Evolutionary conservation across 345 rosid genomes (phyloP).

Genomic region (Eucalyptus decipiens): DNA sequence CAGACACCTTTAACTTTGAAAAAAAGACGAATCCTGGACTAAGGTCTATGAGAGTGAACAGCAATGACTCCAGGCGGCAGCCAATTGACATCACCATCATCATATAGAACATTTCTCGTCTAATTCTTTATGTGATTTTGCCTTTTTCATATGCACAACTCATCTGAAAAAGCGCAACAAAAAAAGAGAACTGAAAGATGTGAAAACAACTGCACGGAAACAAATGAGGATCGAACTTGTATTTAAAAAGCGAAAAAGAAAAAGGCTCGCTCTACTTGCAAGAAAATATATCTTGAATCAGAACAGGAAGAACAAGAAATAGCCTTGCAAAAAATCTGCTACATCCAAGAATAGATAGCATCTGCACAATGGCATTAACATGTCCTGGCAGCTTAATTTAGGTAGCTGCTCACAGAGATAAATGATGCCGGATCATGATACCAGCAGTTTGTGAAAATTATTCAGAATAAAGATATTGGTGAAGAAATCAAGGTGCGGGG

Average conservation of each 20-base stretch:
- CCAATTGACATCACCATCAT: background rate
- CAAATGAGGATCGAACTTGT: background rate
- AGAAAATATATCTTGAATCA: background rate
- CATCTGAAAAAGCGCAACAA: background rate
- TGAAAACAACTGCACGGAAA: background rate
- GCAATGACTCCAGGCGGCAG: background rate
- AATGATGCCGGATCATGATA: background rate
- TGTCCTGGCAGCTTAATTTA: background rate
- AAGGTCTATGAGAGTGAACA: background rate
- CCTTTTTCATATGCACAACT: background rate
- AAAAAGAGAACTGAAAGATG: background rate
- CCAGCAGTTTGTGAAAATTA: background rate
- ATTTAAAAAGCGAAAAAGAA: background rate
- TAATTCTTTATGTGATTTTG: background rate
- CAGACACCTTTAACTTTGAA: background rate
- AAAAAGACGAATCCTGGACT: background rate
- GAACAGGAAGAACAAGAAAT: background rate
- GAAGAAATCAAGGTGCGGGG: background rate
- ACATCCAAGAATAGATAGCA: background rate
- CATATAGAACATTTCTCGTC: background rate
- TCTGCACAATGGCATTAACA: background rate
- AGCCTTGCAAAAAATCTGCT: background rate
- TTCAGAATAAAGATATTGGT: background rate
- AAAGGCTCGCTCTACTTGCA: background rate
- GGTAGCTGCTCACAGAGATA: background rate